Percentiles rank a stretch among this genome's conserved stretches.
These are phyloP conservation scores for Ramaria sp. DNA, from an alignment of 768 basidiomycete species.

Conservation along the genomic window DNA sequence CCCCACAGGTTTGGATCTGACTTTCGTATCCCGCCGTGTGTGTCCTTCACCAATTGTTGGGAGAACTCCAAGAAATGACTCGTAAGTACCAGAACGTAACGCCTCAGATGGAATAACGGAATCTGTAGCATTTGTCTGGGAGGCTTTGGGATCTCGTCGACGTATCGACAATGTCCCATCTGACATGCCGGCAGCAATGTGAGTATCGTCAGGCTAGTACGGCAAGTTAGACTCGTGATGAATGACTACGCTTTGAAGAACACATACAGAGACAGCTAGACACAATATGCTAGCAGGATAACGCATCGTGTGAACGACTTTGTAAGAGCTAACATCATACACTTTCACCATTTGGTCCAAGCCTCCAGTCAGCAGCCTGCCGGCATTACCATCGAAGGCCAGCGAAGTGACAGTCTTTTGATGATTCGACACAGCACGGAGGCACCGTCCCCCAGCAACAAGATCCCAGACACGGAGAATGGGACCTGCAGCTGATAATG, in stretches of 20 bases:
- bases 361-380: constrained; percentile 78
- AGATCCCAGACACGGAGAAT: constrained; percentile 94
- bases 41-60: constrained; percentile 38
- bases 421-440: constrained; percentile 89
- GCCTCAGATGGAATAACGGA: constrained; percentile 25
- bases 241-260: neutral
- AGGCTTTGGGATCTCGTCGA: constrained; percentile 66
- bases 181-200: constrained; percentile 94
- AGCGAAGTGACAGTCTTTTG: constrained; percentile 94
- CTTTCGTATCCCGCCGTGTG: constrained; percentile 30
- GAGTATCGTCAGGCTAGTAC: constrained; percentile 84
- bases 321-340: constrained; percentile 88
- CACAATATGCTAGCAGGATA: constrained; percentile 90
- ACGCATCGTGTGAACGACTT: constrained; percentile 97
- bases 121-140: constrained; percentile 32
- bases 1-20: constrained; percentile 37
- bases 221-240: constrained; percentile 1
- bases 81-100: constrained; percentile 47
- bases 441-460: constrained; percentile 80
- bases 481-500: constrained; percentile 79
- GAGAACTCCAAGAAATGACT: constrained; percentile 53
- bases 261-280: constrained; percentile 79
- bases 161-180: constrained; percentile 98
- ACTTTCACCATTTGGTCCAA: constrained; percentile 99
- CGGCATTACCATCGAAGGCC: constrained; percentile 64